Conservation (phyloP, 2,329 filamentous ascomycete genomes). For the Torrubiella hemipterigena region DNA sequence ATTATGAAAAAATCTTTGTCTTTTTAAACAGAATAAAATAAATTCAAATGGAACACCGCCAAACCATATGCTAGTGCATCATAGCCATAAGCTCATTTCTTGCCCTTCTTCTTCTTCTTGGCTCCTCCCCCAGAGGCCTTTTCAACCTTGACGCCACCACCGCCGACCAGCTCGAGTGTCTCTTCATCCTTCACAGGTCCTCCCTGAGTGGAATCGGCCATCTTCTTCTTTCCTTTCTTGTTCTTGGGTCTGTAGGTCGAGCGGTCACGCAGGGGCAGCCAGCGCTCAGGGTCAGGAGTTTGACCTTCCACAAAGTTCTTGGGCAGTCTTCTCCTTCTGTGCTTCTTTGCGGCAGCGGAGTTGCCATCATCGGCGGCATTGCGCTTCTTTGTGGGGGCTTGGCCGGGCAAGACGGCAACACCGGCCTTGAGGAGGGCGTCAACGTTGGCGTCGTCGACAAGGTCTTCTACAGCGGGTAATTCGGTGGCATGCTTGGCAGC, state of each 20-base stretch:
- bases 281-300: conserved; percentile 79
- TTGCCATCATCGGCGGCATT: conserved; percentile 22
- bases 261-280: conserved; percentile 82
- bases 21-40: too few species aligned
- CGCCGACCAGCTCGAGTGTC: conserved; percentile 51
- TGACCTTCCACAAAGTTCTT: conserved; percentile 68
- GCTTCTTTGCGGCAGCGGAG: conserved; percentile 37
- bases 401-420: conserved; percentile 32
- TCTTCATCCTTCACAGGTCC: conserved; percentile 66
- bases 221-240: conserved; percentile 81
- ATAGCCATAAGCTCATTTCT: conserved; percentile 37
- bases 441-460: conserved; percentile 50
- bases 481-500: conserved; percentile 40
- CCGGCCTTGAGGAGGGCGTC: conserved; percentile 53
- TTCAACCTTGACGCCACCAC: conserved; percentile 53
- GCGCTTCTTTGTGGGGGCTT: conserved; percentile 35
- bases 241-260: conserved; percentile 84
- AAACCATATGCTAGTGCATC: too few species aligned
- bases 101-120: conserved; percentile 41
- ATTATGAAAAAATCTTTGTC: too few species aligned
- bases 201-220: conserved; percentile 70
- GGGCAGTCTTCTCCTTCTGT: conserved; percentile 51
- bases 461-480: conserved; percentile 49
- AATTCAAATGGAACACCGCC: neutral
- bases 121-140: conserved; percentile 37